Conservation (phyloP, 23 red algal species). For the Gracilaria domingensis region DNA sequence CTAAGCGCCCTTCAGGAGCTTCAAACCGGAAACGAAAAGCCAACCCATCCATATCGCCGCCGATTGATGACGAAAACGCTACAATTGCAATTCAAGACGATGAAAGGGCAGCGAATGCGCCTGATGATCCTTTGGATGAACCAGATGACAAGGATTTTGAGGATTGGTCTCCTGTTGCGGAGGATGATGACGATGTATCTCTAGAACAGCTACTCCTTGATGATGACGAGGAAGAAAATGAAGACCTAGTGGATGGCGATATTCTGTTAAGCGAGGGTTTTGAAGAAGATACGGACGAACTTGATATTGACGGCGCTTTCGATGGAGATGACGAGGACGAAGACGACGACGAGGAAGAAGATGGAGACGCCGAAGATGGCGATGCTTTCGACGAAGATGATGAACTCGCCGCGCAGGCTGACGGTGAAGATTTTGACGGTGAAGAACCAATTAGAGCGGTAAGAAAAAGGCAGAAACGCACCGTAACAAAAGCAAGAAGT, state of each 20-base stretch:
- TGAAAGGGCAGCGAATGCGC: background rate
- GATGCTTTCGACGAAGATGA: constrained; percentile 52
- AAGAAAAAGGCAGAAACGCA: constrained; percentile 7
- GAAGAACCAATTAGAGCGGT: constrained; percentile 13
- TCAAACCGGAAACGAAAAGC: background rate
- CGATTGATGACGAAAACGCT: constrained; percentile 18
- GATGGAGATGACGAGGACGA: constrained; percentile 39
- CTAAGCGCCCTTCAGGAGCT: constrained; percentile 15
- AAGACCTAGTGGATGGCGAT: constrained; percentile 11
- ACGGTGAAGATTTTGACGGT: constrained; percentile 54
- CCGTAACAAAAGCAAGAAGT: background rate
- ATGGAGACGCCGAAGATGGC: constrained; percentile 34
- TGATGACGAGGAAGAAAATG: constrained; percentile 8
- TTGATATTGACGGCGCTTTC: background rate
- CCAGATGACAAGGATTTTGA: background rate
- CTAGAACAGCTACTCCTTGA: constrained; percentile 31
- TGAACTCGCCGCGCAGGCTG: constrained; percentile 43
- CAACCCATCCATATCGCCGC: background rate
- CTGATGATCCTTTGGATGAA: background rate
- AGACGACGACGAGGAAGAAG: constrained; percentile 24
- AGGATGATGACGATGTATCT: constrained; percentile 23
- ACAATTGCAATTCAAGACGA: background rate
- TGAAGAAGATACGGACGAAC: background rate
- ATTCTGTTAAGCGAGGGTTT: background rate
- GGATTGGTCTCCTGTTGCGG: constrained; percentile 13